These are phyloP conservation scores for Copromyces sp. DNA, from an alignment of 495 filamentous ascomycete species.

Conservation along the genomic window DNA sequence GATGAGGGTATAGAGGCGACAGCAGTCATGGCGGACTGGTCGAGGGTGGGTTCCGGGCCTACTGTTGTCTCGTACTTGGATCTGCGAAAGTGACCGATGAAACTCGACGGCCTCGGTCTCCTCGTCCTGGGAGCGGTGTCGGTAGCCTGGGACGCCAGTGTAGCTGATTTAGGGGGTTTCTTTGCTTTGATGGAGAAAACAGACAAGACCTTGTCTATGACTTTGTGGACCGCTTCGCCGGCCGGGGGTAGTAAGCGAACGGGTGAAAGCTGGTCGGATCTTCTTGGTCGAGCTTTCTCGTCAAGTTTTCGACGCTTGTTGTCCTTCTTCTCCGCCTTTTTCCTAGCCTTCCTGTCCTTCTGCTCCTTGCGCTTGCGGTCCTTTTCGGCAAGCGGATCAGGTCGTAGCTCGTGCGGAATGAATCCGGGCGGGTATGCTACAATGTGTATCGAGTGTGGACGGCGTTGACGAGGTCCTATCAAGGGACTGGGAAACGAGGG, in stretches of 20 bases:
- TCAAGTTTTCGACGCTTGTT: conserved; percentile 11
- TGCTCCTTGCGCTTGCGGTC: conserved; percentile 16
- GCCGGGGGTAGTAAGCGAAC: conserved; percentile 21
- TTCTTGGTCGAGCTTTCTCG: conserved; percentile 14
- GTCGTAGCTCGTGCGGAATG: conserved; percentile 37
- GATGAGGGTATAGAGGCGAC: conserved; percentile 7
- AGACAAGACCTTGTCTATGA: conserved; percentile 32
- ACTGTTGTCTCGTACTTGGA: neutral
- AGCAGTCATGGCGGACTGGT: conserved; percentile 18
- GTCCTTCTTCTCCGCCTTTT: conserved; percentile 15
- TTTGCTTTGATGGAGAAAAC: conserved; percentile 23
- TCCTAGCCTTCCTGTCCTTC: conserved; percentile 19
- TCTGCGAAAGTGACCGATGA: conserved; percentile 19
- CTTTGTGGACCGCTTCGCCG: conserved; percentile 19
- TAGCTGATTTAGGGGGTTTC: neutral
- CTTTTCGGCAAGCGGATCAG: conserved; percentile 13
- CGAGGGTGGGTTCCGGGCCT: neutral
- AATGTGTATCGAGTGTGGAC: conserved; percentile 47
- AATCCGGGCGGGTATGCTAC: conserved; percentile 43
- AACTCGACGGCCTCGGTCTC: conserved; percentile 17
- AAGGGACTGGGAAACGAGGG: conserved; percentile 35
- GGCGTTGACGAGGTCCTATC: conserved; percentile 40
- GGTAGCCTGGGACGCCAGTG: conserved; percentile 5
- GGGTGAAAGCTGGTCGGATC: conserved; percentile 19
- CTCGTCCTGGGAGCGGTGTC: conserved; percentile 5